Percentiles rank a stretch among this genome's conserved stretches.
These are phyloP conservation scores for Populus deltoides DNA, from an alignment of 345 rosid genomes.

Conservation along the genomic window DNA sequence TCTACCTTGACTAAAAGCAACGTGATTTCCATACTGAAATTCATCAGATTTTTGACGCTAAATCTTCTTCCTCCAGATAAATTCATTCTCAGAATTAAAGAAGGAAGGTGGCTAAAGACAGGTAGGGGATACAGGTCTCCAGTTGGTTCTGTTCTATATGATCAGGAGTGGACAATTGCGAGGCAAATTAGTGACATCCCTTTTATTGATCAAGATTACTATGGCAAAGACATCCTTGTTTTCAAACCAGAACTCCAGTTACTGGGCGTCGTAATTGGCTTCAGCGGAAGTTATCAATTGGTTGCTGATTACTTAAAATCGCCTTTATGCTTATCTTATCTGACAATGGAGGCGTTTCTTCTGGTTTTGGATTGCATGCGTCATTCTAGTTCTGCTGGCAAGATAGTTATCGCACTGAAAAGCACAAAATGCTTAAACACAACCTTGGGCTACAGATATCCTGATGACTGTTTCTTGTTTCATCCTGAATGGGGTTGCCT, in stretches of 20 bases:
- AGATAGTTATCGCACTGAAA: slow-evolving; percentile 25
- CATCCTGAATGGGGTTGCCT: slow-evolving; percentile 59
- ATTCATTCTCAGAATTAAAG: slow-evolving; percentile 41
- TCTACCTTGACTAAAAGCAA: slow-evolving; percentile 33
- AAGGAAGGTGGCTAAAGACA: slow-evolving; percentile 51
- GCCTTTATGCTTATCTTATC: slow-evolving; percentile 3
- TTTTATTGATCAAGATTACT: slow-evolving; percentile 40
- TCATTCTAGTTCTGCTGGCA: not conserved
- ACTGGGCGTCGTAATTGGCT: slow-evolving; percentile 55
- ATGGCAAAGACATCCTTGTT: slow-evolving; percentile 32
- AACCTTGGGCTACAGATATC: slow-evolving; percentile 39
- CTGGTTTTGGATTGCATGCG: slow-evolving; percentile 44
- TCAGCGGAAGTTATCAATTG: slow-evolving; percentile 27
- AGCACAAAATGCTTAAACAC: slow-evolving; percentile 48
- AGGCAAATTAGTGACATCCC: slow-evolving; percentile 53
- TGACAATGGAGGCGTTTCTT: slow-evolving; percentile 44
- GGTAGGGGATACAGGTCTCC: slow-evolving; percentile 44
- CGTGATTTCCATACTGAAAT: slow-evolving; percentile 47
- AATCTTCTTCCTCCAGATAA: slow-evolving; percentile 35
- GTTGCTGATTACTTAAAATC: slow-evolving; percentile 42
- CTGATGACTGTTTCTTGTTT: slow-evolving; percentile 50
- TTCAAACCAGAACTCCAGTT: slow-evolving; percentile 48
- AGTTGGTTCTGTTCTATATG: slow-evolving; percentile 47
- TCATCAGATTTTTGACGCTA: slow-evolving; percentile 49
- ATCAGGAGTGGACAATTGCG: slow-evolving; percentile 51